Evolutionary conservation across 2,329 filamentous ascomycete species (phyloP), one percentile per base, ranked within the genome.

Genomic region (Trichophyton mentagrophytes): DNA sequence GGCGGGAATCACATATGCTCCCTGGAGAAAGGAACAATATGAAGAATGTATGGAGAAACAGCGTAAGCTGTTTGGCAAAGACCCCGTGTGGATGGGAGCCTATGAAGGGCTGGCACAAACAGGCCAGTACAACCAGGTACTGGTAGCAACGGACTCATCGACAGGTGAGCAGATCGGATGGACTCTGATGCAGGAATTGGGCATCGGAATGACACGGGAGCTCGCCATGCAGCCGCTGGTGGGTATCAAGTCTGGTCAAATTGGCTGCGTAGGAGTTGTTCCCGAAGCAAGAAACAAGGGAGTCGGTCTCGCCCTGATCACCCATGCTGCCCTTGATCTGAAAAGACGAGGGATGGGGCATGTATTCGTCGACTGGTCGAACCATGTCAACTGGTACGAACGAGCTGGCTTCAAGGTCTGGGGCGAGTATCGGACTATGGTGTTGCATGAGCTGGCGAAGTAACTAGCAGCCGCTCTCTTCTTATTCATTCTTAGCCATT

Each of bases 201-300:
- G 69, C 2, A 69, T 70, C 2, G 59, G 68, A 1, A 58, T 75
- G 8, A 64, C 72, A 2, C 64, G 73, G 33, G 64, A 68, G 40
- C 78, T 76, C 69, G 75, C 75, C 1, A 74, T 78, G 58, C 70
- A 75, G 4, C 68, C 71, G 11, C 66, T 76, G 2, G 71, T 72
- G 40, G 71, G 71, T 17, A 69, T 72, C 3, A 71, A 74, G 11
- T 77, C 76, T 0, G 77, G 76, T 0, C 62, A 78, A 20, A 78
- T 78, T 42, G 76, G 72, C 5, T 76, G 72, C 58, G 76, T 78
- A 4, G 76, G 76, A 4, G 73, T 78, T 13, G 73, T 78, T 64
- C 61, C 66, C 9, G 66, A 63, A 6, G 69, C 70, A 20, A 70
- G 76, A 13, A 71, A 71, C 3, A 69, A 69, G 30, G 76, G 76